Conservation (phyloP, 176 grass and related monocot species). For the Areca catechu region DNA sequence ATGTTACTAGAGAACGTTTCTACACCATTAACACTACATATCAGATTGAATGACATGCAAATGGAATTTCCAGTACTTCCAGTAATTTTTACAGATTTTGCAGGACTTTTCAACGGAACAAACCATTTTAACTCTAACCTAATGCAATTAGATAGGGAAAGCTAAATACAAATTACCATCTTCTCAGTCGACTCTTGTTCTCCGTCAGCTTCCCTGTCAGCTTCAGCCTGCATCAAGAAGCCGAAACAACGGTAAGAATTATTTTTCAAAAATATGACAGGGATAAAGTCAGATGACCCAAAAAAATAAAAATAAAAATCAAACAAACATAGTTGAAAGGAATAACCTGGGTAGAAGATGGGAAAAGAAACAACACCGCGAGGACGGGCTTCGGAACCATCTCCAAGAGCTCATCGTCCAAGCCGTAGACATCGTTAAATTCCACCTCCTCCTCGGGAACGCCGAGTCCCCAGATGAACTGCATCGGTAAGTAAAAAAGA, state of each 20-base stretch:
- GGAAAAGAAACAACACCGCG: constrained; percentile 93
- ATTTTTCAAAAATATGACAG: too few relatives aligned
- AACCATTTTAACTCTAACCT: background rate
- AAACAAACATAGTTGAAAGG: background rate
- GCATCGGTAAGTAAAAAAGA: background rate
- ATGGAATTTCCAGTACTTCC: too few relatives aligned
- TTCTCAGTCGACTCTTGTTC: background rate
- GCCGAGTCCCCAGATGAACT: constrained; percentile 91
- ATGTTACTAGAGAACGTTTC: too few relatives aligned
- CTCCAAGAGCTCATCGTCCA: constrained; percentile 77
- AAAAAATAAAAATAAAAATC: background rate
- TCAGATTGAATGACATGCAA: too few relatives aligned
- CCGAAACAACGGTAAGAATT: too few relatives aligned
- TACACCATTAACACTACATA: too few relatives aligned
- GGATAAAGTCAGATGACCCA: too few relatives aligned
- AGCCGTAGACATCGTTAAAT: constrained; percentile 92
- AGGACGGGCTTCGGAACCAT: constrained; percentile 92
- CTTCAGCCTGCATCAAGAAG: constrained; percentile 3
- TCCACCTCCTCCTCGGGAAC: constrained; percentile 48
- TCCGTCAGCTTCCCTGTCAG: constrained; percentile 5
- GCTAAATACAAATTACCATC: background rate
- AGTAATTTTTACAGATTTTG: too few relatives aligned
- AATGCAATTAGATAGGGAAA: background rate
- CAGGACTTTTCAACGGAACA: background rate
- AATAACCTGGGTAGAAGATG: constrained; percentile 40